A percentile compares a stretch with the other conserved stretches of the same genome.
Conservation (phyloP, 805 yeast species). For the Helenozyma rhizophorensis region DNA sequence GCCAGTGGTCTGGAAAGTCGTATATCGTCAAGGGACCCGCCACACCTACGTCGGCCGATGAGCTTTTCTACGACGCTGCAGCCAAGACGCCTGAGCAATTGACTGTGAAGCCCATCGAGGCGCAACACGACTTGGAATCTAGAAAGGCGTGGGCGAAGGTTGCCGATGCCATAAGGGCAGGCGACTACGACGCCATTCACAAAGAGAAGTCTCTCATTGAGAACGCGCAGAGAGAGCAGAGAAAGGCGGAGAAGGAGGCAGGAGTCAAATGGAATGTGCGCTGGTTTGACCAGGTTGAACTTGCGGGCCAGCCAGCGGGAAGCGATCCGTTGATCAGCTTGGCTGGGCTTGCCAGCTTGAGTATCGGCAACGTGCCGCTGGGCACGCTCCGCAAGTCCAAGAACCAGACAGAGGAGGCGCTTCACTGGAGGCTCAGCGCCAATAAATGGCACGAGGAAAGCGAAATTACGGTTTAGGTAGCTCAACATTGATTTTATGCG, state of each 20-base stretch:
- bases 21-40: constrained; percentile 55
- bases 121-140: constrained; percentile 77
- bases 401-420: constrained; percentile 45
- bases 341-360: constrained; percentile 47
- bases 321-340: constrained; percentile 32
- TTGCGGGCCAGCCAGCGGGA: constrained; percentile 13
- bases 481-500: no score
- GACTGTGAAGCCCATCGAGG: constrained; percentile 72
- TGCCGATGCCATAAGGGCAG: constrained; percentile 75
- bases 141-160: constrained; percentile 89
- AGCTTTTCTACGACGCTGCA: constrained; percentile 61
- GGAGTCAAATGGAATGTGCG: constrained; percentile 71
- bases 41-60: constrained; percentile 41
- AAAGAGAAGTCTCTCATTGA: constrained; percentile 75
- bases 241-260: constrained; percentile 64
- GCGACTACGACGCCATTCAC: constrained; percentile 73
- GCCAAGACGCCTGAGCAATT: constrained; percentile 50
- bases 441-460: constrained; percentile 53
- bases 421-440: constrained; percentile 70
- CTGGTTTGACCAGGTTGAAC: constrained; percentile 62
- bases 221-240: constrained; percentile 75
- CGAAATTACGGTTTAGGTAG: constrained; percentile 51
- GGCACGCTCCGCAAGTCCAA: constrained; percentile 56
- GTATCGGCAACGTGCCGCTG: constrained; percentile 62
- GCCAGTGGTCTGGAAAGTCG: constrained; percentile 89